Evolutionary conservation across 2,329 filamentous ascomycete species (phyloP).

Genomic region (Ophiostoma triangulosporum): DNA sequence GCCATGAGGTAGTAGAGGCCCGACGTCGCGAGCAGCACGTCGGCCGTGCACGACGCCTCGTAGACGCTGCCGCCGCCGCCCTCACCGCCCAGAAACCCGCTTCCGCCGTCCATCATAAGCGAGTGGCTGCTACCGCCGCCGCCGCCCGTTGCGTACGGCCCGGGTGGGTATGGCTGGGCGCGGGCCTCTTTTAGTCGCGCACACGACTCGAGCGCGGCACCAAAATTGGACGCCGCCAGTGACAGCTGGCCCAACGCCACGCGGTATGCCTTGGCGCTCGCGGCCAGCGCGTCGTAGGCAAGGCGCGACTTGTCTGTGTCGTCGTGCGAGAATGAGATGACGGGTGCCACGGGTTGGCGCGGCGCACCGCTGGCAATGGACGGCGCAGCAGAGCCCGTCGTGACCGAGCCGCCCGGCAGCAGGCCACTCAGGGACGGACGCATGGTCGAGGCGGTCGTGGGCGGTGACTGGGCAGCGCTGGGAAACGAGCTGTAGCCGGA

Average conservation of each 20-base stretch:
- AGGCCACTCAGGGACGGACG: slow-evolving; percentile 4
- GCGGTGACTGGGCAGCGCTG: slow-evolving; percentile 5
- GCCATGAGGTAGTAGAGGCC: slow-evolving; percentile 55
- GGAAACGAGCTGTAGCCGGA: slow-evolving; percentile 10
- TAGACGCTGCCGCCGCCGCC: slow-evolving; percentile 22
- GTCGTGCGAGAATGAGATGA: slow-evolving; percentile 30
- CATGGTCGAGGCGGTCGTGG: slow-evolving; percentile 5
- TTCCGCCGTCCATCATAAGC: slow-evolving; percentile 22
- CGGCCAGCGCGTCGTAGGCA: slow-evolving; percentile 48
- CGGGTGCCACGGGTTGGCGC: not conserved
- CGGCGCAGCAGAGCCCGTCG: not conserved
- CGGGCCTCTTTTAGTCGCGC: slow-evolving; percentile 55
- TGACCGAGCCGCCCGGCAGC: not conserved
- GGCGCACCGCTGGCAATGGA: not conserved
- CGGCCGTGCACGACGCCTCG: slow-evolving; percentile 43
- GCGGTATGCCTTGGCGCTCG: slow-evolving; percentile 50
- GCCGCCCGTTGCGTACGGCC: slow-evolving; percentile 12
- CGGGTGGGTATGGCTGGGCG: slow-evolving; percentile 38
- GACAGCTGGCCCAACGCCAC: slow-evolving; percentile 47
- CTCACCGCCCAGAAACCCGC: slow-evolving; percentile 28
- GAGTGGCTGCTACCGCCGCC: slow-evolving; percentile 16
- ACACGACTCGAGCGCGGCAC: slow-evolving; percentile 50
- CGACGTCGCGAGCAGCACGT: slow-evolving; percentile 46
- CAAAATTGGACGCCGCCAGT: slow-evolving; percentile 48
- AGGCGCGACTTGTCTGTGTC: slow-evolving; percentile 50